Evolutionary conservation across 257 asterid species (phyloP).

Genomic region (Solanum gandarillasii): DNA sequence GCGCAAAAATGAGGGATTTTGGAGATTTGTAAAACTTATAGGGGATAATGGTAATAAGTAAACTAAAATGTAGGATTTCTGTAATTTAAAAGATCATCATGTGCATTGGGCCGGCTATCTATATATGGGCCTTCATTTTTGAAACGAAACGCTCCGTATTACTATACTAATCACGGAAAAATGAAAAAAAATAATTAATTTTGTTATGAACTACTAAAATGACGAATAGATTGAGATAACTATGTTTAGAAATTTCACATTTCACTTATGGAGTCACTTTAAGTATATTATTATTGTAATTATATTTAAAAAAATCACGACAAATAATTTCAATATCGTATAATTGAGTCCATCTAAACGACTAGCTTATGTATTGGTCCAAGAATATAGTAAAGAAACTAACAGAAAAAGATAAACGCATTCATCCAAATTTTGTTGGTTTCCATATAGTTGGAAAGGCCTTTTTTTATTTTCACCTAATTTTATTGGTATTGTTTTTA

Average conservation of each 20-base stretch:
- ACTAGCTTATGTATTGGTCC: neutral
- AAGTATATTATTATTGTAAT: no score
- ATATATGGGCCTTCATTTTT: neutral
- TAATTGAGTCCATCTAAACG: neutral
- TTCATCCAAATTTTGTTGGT: neutral
- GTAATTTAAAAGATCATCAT: no score
- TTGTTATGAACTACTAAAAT: neutral
- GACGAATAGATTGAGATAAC: neutral
- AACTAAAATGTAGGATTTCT: no score
- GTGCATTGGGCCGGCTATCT: neutral
- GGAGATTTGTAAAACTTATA: no score
- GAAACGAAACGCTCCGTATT: no score
- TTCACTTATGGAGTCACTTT: no score
- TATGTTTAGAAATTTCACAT: no score
- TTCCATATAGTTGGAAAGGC: neutral
- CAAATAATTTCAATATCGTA: fast-evolving
- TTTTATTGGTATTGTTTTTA: neutral
- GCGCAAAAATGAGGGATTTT: no score
- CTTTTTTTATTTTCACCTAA: neutral
- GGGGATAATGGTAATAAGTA: no score
- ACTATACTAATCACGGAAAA: neutral
- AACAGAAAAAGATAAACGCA: neutral
- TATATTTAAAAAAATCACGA: neutral
- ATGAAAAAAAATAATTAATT: no score
- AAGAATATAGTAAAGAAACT: neutral